Base-by-base conservation (phyloP, 2,329 filamentous ascomycete genomes). In the Teratosphaeria nubilosa region DNA sequence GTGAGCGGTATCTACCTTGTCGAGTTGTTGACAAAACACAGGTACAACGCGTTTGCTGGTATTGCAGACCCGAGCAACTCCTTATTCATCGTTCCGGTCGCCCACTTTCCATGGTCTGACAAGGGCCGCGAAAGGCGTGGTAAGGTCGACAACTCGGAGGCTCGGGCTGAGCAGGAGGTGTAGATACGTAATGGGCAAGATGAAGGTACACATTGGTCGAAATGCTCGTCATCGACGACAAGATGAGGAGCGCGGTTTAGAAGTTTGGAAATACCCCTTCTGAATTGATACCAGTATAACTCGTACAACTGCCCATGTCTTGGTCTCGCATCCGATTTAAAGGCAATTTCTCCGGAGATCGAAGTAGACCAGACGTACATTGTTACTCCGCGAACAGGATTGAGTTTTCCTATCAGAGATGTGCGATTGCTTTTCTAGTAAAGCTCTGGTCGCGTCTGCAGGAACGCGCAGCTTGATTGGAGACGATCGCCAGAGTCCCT, bases 31-130 rank as follows among this genome's bases (percentile, higher is more conserved):
- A 54, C 32, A 50, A 11, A 16, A 22, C n/a, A 20, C 52, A 58
- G 56, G 56, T 58, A 81, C 68, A 80, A 80, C 59, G 78, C 77
- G 3, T 70, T 80, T 10, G 79, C 79, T 51, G 79, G 79, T 77
- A 76, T 81, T 61, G 78, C 78, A n/a, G 79, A 82, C 66, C 74
- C 73, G 59, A 76, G 73, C 60, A 81, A 82, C 73, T 78, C 90
- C 79, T 96, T 96, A 85, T 94, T 96, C 80, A 81, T 94, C 73
- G 84, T 95, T 62, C 92, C 91, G 55, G 91, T 96, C 63, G 86
- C 88, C 68, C 91, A 96, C 80, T 95, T 96, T 81, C 92, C 91
- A 56, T 96, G 92, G 92, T 92, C 88, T 41, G 86, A 88, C 68
- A 87, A 87, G 76, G 88, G 84, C 56, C 82, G 82, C 62, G 80